Percentiles rank a stretch among this genome's conserved stretches.
Conservation (phyloP, 108 stramenopile genomes). For the Cyclotella sp. region DNA sequence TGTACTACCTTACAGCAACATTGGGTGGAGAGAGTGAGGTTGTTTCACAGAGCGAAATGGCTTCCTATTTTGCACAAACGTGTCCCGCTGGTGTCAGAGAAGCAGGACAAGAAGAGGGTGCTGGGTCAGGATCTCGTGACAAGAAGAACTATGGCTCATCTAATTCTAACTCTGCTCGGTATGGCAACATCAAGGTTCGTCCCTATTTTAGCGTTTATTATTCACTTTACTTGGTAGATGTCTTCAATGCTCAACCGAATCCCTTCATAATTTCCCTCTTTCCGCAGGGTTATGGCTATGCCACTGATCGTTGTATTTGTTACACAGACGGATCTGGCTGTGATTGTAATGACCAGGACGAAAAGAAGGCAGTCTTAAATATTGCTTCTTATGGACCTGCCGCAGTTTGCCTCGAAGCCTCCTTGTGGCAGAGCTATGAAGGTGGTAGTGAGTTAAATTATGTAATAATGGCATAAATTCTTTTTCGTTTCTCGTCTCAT, state of each 20-base stretch:
- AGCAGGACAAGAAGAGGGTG: conserved; percentile 32
- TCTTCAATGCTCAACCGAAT: background rate
- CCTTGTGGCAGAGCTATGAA: conserved; percentile 80
- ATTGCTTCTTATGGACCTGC: conserved; percentile 88
- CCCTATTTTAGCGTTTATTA: background rate
- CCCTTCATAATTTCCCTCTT: background rate
- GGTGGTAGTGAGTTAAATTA: conserved; percentile 61
- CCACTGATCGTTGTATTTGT: conserved; percentile 86
- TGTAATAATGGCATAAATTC: background rate
- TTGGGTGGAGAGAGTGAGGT: conserved; percentile 59
- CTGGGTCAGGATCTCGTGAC: conserved; percentile 37
- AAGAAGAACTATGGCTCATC: conserved; percentile 35
- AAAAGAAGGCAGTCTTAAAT: conserved; percentile 78
- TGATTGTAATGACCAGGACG: conserved; percentile 83
- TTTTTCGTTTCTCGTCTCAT: background rate
- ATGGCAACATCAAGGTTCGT: conserved; percentile 67
- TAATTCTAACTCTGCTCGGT: conserved; percentile 43
- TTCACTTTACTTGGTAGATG: background rate
- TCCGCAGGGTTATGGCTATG: conserved; percentile 78
- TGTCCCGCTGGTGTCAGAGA: conserved; percentile 65
- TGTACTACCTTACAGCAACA: conserved; percentile 65
- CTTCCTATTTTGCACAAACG: conserved; percentile 52
- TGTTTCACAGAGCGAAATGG: conserved; percentile 54
- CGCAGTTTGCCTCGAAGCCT: conserved; percentile 86
- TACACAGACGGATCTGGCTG: conserved; percentile 89